phyloP scores from a whole-genome alignment of 2,329 filamentous ascomycete species.

The Hirsutella rhossiliensis region DNA sequence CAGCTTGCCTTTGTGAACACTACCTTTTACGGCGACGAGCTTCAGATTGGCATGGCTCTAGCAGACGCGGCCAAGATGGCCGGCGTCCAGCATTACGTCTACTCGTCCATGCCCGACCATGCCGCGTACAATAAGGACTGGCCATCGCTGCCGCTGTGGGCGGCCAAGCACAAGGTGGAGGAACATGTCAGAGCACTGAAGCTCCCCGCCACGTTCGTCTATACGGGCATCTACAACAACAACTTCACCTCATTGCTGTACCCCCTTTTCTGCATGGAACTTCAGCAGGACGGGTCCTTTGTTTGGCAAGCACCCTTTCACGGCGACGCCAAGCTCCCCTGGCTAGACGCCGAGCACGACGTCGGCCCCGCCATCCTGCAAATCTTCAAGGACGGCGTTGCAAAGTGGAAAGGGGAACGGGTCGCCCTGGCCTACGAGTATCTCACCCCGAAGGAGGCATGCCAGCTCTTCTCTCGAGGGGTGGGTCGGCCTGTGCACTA shows the following conservation, averaged over 20 bases:
- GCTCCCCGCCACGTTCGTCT: conserved; percentile 82
- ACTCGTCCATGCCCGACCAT: conserved; percentile 96
- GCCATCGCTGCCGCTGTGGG: conserved; percentile 83
- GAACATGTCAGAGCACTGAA: conserved; percentile 77
- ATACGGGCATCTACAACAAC: conserved; percentile 97
- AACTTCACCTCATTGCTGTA: conserved; percentile 93
- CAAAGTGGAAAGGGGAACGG: conserved; percentile 67
- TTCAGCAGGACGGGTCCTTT: conserved; percentile 75
- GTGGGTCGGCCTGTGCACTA: conserved; percentile 71
- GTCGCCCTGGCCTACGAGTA: conserved; percentile 88
- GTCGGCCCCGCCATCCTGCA: conserved; percentile 85
- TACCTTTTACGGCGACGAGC: conserved; percentile 90
- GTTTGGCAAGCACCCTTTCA: conserved; percentile 92
- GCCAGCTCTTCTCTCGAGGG: conserved; percentile 65
- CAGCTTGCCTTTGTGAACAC: conserved; percentile 96
- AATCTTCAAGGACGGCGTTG: conserved; percentile 85
- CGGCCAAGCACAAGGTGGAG: conserved; percentile 84
- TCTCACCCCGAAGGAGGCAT: conserved; percentile 72
- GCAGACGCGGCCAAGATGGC: conserved; percentile 81
- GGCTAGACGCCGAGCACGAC: conserved; percentile 94
- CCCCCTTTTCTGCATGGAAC: conserved; percentile 89
- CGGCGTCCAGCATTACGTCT: conserved; percentile 82
- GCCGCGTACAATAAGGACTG: conserved; percentile 63
- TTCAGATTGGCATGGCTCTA: conserved; percentile 75
- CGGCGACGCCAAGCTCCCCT: conserved; percentile 77